Conservation (phyloP, 306 rosid species). For the Luffa aegyptiaca region DNA sequence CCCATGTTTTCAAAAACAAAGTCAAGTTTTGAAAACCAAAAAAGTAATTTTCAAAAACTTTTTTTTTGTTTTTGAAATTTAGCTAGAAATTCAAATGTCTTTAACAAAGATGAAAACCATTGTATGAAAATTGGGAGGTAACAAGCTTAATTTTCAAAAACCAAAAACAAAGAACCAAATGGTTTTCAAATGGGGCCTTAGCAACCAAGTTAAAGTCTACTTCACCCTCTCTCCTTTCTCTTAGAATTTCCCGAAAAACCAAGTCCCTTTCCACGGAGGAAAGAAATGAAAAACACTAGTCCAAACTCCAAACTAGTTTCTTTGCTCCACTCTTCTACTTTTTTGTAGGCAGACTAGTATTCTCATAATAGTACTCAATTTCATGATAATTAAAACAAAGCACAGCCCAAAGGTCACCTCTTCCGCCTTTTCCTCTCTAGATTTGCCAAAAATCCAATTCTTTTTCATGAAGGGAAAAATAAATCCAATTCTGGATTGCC, state of each 20-base stretch:
- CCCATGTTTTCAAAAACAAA: too few relatives aligned
- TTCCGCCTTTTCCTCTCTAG: neutral
- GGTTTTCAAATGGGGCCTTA: too few relatives aligned
- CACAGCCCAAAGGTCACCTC: neutral
- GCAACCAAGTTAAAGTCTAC: neutral
- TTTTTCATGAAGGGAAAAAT: neutral
- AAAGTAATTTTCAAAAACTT: too few relatives aligned
- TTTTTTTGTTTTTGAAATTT: too few relatives aligned
- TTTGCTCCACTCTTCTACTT: neutral
- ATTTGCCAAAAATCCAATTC: neutral
- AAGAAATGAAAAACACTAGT: neutral
- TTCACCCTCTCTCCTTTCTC: neutral
- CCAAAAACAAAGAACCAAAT: too few relatives aligned
- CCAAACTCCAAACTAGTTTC: neutral
- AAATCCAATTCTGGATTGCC: neutral
- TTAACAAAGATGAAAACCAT: too few relatives aligned
- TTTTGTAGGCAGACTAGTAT: neutral
- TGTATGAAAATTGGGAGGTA: too few relatives aligned
- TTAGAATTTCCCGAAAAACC: neutral
- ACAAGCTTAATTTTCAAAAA: too few relatives aligned
- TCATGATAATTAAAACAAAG: neutral
- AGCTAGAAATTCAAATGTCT: too few relatives aligned
- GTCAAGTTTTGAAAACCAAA: too few relatives aligned
- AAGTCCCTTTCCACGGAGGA: neutral
- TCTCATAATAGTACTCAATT: neutral